Conservation (phyloP, 23 red algal genomes). For the Gracilaria gracilis region DNA sequence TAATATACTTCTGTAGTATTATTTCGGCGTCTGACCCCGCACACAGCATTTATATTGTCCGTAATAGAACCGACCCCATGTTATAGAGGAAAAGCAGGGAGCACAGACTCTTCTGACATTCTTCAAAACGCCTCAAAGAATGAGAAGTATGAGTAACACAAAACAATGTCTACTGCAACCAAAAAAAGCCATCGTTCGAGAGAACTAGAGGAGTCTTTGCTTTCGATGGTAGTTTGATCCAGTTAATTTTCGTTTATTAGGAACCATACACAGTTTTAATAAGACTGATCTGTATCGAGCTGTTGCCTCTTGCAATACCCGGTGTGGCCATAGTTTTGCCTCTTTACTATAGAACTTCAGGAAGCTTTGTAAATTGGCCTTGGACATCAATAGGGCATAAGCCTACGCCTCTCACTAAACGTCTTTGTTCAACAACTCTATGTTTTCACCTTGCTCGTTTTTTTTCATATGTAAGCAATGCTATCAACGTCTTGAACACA, state of each 20-base stretch:
- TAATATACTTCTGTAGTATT: too few relatives aligned
- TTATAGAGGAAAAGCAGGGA: too few relatives aligned
- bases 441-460: constrained; percentile 34
- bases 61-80: too few relatives aligned
- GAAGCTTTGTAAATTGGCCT: constrained; percentile 35
- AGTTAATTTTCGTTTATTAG: neutral
- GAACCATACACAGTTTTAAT: neutral
- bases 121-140: too few relatives aligned
- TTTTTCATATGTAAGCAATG: constrained; percentile 43
- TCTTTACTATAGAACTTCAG: constrained; percentile 39
- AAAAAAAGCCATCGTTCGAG: too few relatives aligned
- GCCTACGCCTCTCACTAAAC: constrained; percentile 53
- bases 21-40: too few relatives aligned
- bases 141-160: too few relatives aligned
- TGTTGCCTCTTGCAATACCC: neutral
- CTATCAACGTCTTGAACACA: constrained; percentile 40
- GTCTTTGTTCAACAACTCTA: constrained; percentile 37
- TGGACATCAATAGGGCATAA: constrained; percentile 66
- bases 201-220: too few relatives aligned
- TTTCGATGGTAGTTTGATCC: too few relatives aligned
- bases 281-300: neutral
- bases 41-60: too few relatives aligned
- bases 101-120: too few relatives aligned
- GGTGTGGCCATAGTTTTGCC: neutral
- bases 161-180: too few relatives aligned